Base-by-base conservation (phyloP, 345 rosid genomes). In the Firmiana major region DNA sequence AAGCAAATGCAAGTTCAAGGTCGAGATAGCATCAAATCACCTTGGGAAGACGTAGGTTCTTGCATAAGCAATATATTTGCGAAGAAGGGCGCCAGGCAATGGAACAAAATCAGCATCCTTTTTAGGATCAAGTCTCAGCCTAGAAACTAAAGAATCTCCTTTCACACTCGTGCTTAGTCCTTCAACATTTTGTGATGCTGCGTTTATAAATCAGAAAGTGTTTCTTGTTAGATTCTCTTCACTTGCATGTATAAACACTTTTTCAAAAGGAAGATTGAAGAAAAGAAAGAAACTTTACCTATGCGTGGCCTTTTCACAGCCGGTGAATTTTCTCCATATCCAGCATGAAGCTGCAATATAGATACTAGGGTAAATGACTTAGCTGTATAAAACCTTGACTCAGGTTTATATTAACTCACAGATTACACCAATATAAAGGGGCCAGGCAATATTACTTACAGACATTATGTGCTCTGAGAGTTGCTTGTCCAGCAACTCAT, bases 381-480 rank as follows among this genome's bases (percentile, higher is more conserved):
- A 17, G 54, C n/a, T 73, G 36, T 21, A 54, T 38, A n/a, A 73
- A 73, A 73, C 64, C 65, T 21, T 38, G 6, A 7, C 51, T 55
- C 51, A 38, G 64, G 65, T 22, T 49, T 55, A 55, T 73, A 46
- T 46, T 46, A 5, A 40, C 42, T 6, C 42, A 40, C 42, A 5
- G 42, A 63, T 78, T 78, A 80, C 21, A 63, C 57, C 40, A 78
- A 38, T 64, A 65, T 40, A 60, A 40, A 58, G 62, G 59, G 77
- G 42, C 79, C 75, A 66, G 72, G 82, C 11, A 60, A 67, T 78
- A 81, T 67, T 78, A 84, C 98, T 92, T 88, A 93, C 99, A 71
- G 94, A 89, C 93, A 95, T 93, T 77, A 95, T 93, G 87, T 95
- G 97, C 75, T 93, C 96, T 31, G 98, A 93, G 75, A 95, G 90